Base-by-base conservation (phyloP, 495 filamentous ascomycete genomes). In the Immersiella caudata region DNA sequence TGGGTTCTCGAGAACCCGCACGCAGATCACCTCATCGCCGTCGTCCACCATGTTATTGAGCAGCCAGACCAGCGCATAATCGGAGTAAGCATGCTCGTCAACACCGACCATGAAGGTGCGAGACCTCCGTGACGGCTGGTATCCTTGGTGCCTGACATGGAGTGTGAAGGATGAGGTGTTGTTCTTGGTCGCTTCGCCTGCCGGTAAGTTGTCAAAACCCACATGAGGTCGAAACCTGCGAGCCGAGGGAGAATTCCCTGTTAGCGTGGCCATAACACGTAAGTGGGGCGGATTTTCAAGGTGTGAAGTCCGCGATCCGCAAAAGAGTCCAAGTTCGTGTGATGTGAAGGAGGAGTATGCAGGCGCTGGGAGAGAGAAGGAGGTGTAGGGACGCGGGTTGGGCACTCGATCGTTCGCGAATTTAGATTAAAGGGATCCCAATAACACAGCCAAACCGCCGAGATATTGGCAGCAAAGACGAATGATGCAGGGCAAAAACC, bases 41-140 rank as follows among this genome's bases (percentile, higher is more conserved):
- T 98, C 95, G 72, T 97, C 94, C 22, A 97, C 94, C 68, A 98
- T 82, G 74, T 97, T 93, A 73, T 96, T 93, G 27, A 99, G 86
- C 57, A 97, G 84, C 93, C 94, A 99, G 75, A 96, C 89, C 14
- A 99, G 83, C 9, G 95, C 95, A 80, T 93, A 96, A 58, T 97
- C 93, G 21, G 94, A 97, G 79, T 98, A 98, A 65, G 92, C 88
- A 71, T 98, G 95, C 74, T 96, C 90, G 77, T 99, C 95, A 33
- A 93, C 93, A 1, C 95, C 95, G 62, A 93, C 94, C 71, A 98
- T 87, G 75, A 97, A 97, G 1, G 93, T 97, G 50, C 94, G 87
- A 11, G 93, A 96, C 40, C 93, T 86, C 51, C 91, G 87, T 61
- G 89, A 91, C 68, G 88, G 90, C 69, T 92, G 89, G 77, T 97